Evolutionary conservation across 1,139 yeast species (phyloP).

Genomic region (Yamadazyma atmosphaerica): DNA sequence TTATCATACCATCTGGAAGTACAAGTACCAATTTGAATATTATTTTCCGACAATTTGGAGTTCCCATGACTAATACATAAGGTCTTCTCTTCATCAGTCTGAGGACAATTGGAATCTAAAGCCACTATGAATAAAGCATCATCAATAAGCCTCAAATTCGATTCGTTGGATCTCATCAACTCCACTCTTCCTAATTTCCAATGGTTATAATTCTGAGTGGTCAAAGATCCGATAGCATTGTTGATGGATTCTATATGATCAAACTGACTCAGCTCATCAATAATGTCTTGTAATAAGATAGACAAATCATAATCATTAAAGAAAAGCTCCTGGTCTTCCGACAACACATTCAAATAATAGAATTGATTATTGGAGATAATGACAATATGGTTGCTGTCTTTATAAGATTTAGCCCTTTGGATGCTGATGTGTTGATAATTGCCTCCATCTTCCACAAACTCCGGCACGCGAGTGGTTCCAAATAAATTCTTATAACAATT

Average conservation of each 20-base stretch:
- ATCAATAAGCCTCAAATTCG: slow-evolving; percentile 52
- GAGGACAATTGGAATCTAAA: slow-evolving; percentile 59
- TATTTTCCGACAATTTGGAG: slow-evolving; percentile 48
- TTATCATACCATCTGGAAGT: slow-evolving; percentile 81
- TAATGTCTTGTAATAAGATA: slow-evolving; percentile 47
- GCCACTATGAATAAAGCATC: slow-evolving; percentile 66
- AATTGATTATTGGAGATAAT: slow-evolving; percentile 60
- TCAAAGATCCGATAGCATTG: slow-evolving; percentile 66
- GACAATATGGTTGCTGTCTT: slow-evolving; percentile 50
- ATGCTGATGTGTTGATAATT: slow-evolving; percentile 27
- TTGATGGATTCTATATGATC: slow-evolving; percentile 44
- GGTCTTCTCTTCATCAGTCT: slow-evolving; percentile 49
- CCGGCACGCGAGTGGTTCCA: slow-evolving; percentile 68
- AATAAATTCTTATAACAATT: slow-evolving; percentile 63
- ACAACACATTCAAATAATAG: slow-evolving; percentile 59
- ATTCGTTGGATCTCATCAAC: slow-evolving; percentile 44
- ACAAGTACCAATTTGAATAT: slow-evolving; percentile 71
- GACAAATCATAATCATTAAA: slow-evolving; percentile 60
- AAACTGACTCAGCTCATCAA: slow-evolving; percentile 42
- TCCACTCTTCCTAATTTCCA: slow-evolving; percentile 64
- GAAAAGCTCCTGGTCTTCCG: slow-evolving; percentile 36
- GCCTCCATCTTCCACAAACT: slow-evolving; percentile 28
- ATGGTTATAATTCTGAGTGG: slow-evolving; percentile 62
- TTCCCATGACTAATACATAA: slow-evolving; percentile 63
- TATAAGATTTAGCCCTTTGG: slow-evolving; percentile 24